These are phyloP conservation scores for Fusarium sp. DNA, from an alignment of 2,329 filamentous ascomycete species.

Conservation along the genomic window DNA sequence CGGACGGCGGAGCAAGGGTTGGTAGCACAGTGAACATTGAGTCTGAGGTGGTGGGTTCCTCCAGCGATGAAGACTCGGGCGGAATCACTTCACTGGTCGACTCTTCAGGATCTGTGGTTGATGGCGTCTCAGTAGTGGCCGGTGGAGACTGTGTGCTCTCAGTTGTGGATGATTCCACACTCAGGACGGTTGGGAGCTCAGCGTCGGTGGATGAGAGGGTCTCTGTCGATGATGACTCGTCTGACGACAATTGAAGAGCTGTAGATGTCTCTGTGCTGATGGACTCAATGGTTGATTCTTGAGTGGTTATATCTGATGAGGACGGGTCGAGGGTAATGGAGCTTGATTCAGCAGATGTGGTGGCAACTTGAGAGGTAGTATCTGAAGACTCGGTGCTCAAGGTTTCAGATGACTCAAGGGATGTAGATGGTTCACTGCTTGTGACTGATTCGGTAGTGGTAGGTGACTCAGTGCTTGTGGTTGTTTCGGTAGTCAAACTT, in stretches of 20 bases:
- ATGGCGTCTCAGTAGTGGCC: not conserved
- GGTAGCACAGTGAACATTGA: not conserved
- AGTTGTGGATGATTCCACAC: not conserved
- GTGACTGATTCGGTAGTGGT: not conserved
- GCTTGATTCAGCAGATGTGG: not conserved
- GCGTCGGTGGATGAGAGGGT: not conserved
- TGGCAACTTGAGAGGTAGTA: not conserved
- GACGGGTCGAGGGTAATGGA: not conserved
- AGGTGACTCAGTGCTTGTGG: not conserved
- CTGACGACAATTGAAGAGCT: not conserved
- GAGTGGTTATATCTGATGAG: not conserved
- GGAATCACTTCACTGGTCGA: not conserved
- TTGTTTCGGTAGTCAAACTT: not conserved
- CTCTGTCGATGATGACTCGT: not conserved
- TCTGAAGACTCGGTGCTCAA: not conserved
- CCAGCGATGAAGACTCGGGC: not conserved
- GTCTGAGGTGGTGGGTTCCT: not conserved
- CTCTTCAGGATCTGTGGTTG: not conserved
- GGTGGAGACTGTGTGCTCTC: not conserved
- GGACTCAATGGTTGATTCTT: not conserved
- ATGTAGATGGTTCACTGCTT: not conserved
- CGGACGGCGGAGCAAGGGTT: not conserved
- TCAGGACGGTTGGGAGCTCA: not conserved
- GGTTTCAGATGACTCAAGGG: not conserved
- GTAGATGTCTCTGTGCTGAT: not conserved